A percentile compares a stretch with the other conserved stretches of the same genome.
These are phyloP conservation scores for Santalum album DNA, from an alignment of 164 flowering plant genomes.

Conservation along the genomic window DNA sequence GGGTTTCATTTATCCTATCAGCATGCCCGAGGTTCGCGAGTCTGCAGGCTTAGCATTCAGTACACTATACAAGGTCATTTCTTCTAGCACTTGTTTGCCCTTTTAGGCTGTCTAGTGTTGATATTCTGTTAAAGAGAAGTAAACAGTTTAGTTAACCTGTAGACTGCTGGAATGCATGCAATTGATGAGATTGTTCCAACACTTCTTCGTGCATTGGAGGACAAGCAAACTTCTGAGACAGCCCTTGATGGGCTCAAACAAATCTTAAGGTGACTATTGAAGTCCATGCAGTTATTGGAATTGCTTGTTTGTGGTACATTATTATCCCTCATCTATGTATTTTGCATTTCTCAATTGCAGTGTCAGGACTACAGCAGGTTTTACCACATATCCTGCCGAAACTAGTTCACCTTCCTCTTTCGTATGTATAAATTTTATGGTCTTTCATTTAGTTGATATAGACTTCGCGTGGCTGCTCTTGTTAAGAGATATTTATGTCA, in stretches of 20 bases:
- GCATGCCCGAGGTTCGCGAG: conserved; percentile 87
- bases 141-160: conserved; percentile 10
- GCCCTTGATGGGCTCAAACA: conserved; percentile 99
- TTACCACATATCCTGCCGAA: conserved; percentile 97
- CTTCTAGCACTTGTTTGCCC: neutral
- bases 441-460: neutral
- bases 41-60: conserved; percentile 95
- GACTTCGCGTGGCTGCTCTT: neutral
- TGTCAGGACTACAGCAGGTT: conserved; percentile 93
- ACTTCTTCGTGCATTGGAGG: conserved; percentile 87
- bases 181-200: conserved; percentile 99
- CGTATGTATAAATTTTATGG: conserved; percentile 52
- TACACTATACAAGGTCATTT: conserved; percentile 83
- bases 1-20: conserved; percentile 19
- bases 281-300: neutral
- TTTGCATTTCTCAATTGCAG: conserved; percentile 26
- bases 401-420: conserved; percentile 85
- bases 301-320: neutral
- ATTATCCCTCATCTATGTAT: neutral
- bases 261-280: conserved; percentile 61
- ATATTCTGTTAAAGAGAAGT: neutral
- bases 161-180: conserved; percentile 99
- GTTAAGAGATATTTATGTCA: neutral
- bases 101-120: neutral
- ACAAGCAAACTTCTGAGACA: conserved; percentile 81